Conservation (phyloP, 768 basidiomycete genomes). For the Phaeotremella skinneri region DNA sequence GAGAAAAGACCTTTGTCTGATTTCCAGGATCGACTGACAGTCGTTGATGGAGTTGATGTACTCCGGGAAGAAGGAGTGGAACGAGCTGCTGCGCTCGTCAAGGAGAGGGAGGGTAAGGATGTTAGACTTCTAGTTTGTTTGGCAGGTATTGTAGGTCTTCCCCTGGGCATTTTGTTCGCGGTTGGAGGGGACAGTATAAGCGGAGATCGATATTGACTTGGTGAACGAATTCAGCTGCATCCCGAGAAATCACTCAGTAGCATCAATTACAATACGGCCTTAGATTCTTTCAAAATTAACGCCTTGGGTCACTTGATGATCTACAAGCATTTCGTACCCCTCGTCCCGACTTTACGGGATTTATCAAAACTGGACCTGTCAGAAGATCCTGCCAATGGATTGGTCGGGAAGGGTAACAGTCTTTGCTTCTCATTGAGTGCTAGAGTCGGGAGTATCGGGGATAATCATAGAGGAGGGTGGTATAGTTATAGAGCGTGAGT, state of each 20-base stretch:
- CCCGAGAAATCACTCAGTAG: constrained; percentile 54
- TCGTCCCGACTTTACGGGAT: constrained; percentile 49
- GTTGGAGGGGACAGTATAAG: background rate
- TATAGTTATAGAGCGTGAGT: constrained; percentile 49
- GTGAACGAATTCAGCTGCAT: constrained; percentile 45
- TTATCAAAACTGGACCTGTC: constrained; percentile 24
- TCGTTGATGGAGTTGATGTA: constrained; percentile 49
- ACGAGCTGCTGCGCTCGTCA: constrained; percentile 48
- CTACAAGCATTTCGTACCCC: constrained; percentile 55
- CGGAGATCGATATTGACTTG: background rate
- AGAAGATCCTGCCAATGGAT: constrained; percentile 50
- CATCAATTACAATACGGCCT: constrained; percentile 39
- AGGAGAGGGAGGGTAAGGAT: constrained; percentile 46
- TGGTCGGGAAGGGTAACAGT: constrained; percentile 37
- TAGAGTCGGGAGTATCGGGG: constrained; percentile 53
- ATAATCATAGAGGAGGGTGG: constrained; percentile 53
- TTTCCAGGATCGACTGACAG: constrained; percentile 37
- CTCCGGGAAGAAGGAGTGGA: constrained; percentile 47
- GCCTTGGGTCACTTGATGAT: constrained; percentile 54
- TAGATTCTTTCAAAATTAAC: constrained; percentile 54
- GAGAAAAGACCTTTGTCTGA: constrained; percentile 11
- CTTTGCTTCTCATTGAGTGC: constrained; percentile 53
- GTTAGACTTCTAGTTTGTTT: constrained; percentile 52
- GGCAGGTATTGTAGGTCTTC: constrained; percentile 51
- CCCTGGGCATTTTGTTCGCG: background rate